These are phyloP conservation scores for Melianthus villosus DNA, from an alignment of 441 rosid genomes.

Conservation along the genomic window DNA sequence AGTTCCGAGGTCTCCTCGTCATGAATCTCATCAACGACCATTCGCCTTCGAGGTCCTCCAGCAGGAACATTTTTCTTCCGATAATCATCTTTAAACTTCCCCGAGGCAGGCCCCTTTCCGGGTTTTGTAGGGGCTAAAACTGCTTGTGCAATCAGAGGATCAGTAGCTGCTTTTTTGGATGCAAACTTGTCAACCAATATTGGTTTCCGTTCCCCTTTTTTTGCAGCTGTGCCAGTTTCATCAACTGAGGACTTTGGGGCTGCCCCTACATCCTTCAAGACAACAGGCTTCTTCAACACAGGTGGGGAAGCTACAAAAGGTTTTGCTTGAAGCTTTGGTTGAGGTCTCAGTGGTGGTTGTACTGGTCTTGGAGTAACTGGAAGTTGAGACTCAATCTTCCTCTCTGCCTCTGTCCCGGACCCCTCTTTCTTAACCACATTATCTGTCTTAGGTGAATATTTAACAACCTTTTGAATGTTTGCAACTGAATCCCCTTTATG, in stretches of 20 bases:
- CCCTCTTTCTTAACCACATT: slow-evolving; percentile 16
- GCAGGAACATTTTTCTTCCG: slow-evolving; percentile 42
- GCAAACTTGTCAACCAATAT: slow-evolving; percentile 66
- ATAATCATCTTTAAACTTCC: slow-evolving; percentile 58
- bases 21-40: slow-evolving; percentile 26
- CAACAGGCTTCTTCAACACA: slow-evolving; percentile 36
- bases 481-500: slow-evolving; percentile 72
- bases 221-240: slow-evolving; percentile 9
- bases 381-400: slow-evolving; percentile 19
- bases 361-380: slow-evolving; percentile 20
- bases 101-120: slow-evolving; percentile 48
- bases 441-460: slow-evolving; percentile 31
- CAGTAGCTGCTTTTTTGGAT: slow-evolving; percentile 43
- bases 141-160: slow-evolving; percentile 53
- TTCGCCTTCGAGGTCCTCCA: slow-evolving; percentile 49
- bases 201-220: slow-evolving; percentile 12
- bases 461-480: slow-evolving; percentile 39
- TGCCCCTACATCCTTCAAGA: slow-evolving; percentile 80
- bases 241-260: no score
- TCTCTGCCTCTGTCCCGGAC: slow-evolving; percentile 15
- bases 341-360: slow-evolving; percentile 51
- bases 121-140: slow-evolving; percentile 69
- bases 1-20: no score
- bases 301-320: slow-evolving; percentile 56
- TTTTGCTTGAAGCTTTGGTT: slow-evolving; percentile 53